These are phyloP conservation scores for Xylaria sp. DNA, from an alignment of 2,329 filamentous ascomycete species.

Conservation along the genomic window DNA sequence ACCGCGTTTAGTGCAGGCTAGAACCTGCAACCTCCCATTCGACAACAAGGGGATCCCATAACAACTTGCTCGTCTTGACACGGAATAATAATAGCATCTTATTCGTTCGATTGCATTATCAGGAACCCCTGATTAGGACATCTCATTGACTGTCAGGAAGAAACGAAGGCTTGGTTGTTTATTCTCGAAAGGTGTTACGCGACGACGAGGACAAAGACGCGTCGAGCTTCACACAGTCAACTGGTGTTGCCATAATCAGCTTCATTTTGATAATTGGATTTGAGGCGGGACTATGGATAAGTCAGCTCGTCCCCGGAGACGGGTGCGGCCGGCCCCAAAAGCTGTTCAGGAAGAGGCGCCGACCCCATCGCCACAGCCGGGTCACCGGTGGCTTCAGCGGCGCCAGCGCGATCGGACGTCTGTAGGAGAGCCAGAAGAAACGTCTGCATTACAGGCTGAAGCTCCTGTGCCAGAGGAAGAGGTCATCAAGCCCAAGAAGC, in stretches of 20 bases:
- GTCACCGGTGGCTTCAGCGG: neutral
- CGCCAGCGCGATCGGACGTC: slow-evolving; percentile 29
- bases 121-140: slow-evolving; percentile 15
- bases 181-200: slow-evolving; percentile 39
- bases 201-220: slow-evolving; percentile 25
- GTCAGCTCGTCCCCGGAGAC: slow-evolving; percentile 24
- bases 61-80: neutral
- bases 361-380: slow-evolving; percentile 14
- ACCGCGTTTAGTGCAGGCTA: slow-evolving; percentile 3
- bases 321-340: slow-evolving; percentile 22
- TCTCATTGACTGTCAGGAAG: slow-evolving; percentile 29
- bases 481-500: slow-evolving; percentile 17
- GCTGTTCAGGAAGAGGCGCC: slow-evolving; percentile 18
- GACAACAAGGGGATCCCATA: neutral
- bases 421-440: slow-evolving; percentile 2
- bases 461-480: slow-evolving; percentile 3
- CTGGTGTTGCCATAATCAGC: slow-evolving; percentile 18
- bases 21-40: neutral
- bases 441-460: neutral
- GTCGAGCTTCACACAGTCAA: slow-evolving; percentile 21
- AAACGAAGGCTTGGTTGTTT: slow-evolving; percentile 40
- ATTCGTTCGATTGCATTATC: neutral
- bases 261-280: slow-evolving; percentile 9
- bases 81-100: no score
- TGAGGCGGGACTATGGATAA: slow-evolving; percentile 22